Base-by-base conservation (phyloP, 208 protist genomes). In the Leishmania major region DNA sequence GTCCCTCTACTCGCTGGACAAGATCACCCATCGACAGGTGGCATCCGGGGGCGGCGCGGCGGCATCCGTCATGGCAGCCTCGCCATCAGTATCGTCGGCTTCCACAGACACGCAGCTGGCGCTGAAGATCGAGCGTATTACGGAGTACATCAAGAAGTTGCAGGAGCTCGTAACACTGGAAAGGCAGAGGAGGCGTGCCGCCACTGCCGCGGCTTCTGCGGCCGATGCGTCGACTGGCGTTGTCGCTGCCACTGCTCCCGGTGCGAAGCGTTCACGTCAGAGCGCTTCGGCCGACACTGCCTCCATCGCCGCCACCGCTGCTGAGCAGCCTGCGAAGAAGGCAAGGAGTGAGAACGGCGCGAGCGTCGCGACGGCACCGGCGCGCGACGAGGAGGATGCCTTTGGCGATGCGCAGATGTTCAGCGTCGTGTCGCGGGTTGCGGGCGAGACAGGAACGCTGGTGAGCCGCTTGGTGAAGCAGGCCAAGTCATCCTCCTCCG, bases 91-190 rank as follows among this genome's bases (percentile, higher is more conserved):
- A 19, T 79, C 76, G 43, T 43, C 31, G n/a, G 31, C 59, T 0
- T 59, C 69, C 15, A 84, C 83, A 1, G 93, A 97, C 72, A 79
- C 87, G 53, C 94, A 94, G 87, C 83, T 97, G 45, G 76, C 90
- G n/a, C 85, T 95, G 0, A 96, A 97, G 84, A 94, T 97, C 45
- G 89, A 97, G 59, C 94, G 94, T 7, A 90, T 97, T 60, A 90
- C 92, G 47, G 94, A 95, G 69, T 96, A 96, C 79, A 96, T 97
- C 59, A 90, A 92, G 53, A 97, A 97, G 74, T 78, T 97, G 45
- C 89, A 89, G n/a, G 93, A 97, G 77, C 94, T 97, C n/a, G 91
- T 87, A 40, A 73, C 83, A 1, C 79, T 94, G 5, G 87, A 91
- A 49, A 70, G 79, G 37, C 67, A 79, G 35, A 84, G 75, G 72